phyloP scores from a whole-genome alignment of 1,139 yeast species.

The Meyerozyma guilliermondii region DNA sequence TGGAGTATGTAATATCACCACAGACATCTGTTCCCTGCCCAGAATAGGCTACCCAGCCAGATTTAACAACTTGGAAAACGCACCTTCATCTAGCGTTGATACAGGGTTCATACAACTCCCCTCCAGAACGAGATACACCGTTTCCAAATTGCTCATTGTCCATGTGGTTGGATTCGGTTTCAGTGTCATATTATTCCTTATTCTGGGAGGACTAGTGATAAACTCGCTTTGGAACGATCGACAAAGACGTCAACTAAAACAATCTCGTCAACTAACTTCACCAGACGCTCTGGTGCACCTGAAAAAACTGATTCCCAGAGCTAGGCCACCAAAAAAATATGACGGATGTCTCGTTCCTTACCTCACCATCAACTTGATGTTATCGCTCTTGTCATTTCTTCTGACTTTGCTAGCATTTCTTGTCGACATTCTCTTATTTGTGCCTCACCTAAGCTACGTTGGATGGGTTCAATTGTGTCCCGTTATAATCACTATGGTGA shows the following conservation, averaged over 20 bases:
- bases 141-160: conserved; percentile 68
- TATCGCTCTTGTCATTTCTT: conserved; percentile 43
- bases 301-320: conserved; percentile 1
- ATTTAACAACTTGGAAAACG: conserved; percentile 6
- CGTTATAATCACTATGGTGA: conserved; percentile 29
- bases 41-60: conserved; percentile 32
- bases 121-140: conserved; percentile 55
- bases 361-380: conserved; percentile 31
- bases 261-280: conserved; percentile 21
- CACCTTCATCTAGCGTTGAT: conserved; percentile 12
- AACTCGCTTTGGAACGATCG: not conserved
- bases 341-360: conserved; percentile 16
- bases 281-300: conserved; percentile 13
- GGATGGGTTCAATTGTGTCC: conserved; percentile 51
- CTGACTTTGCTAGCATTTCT: conserved; percentile 46
- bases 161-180: conserved; percentile 83
- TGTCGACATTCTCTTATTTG: conserved; percentile 49
- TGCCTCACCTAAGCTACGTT: conserved; percentile 48
- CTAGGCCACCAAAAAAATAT: conserved; percentile 2
- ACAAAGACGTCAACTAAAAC: not conserved
- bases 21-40: conserved; percentile 43
- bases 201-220: not conserved
- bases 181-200: conserved; percentile 46
- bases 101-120: conserved; percentile 37
- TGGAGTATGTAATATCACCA: conserved; percentile 58